Percentiles rank a stretch among this genome's conserved stretches.
phyloP scores from a whole-genome alignment of 805 yeast genomes.

The Zygosaccharomyces rouxii region DNA sequence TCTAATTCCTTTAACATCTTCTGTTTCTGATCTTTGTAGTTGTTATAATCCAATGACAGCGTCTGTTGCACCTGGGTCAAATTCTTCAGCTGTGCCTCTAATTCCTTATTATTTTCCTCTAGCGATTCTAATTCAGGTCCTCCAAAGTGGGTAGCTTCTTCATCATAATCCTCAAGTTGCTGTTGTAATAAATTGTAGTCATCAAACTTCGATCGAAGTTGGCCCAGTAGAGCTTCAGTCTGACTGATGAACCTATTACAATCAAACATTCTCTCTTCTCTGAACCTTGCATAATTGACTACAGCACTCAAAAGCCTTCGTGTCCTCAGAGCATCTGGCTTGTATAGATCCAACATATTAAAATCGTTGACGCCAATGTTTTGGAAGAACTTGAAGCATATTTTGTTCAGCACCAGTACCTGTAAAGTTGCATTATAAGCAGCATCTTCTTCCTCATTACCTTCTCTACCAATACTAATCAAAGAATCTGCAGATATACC shows the following conservation, averaged over 20 bases:
- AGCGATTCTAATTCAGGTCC: conserved; percentile 39
- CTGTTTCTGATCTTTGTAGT: conserved; percentile 61
- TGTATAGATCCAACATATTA: conserved; percentile 63
- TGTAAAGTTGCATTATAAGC: conserved; percentile 40
- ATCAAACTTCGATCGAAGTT: conserved; percentile 41
- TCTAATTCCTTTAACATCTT: conserved; percentile 55
- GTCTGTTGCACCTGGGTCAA: conserved; percentile 60
- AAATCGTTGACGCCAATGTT: conserved; percentile 79
- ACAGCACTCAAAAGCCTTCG: conserved; percentile 72
- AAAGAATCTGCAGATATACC: conserved; percentile 42
- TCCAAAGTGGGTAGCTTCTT: conserved; percentile 32
- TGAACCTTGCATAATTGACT: conserved; percentile 77
- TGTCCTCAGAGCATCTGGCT: conserved; percentile 69
- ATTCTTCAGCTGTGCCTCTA: conserved; percentile 58
- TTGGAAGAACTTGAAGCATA: conserved; percentile 56
- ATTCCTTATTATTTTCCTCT: conserved; percentile 46
- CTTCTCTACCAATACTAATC: conserved; percentile 17
- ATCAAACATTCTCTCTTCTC: conserved; percentile 70
- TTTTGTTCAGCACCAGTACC: conserved; percentile 53
- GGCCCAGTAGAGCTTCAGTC: conserved; percentile 48
- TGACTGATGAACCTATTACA: conserved; percentile 57
- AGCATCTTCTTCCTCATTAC: conserved; percentile 31
- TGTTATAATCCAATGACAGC: conserved; percentile 55
- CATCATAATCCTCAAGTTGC: conserved; percentile 37
- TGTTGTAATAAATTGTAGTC: conserved; percentile 38